These are phyloP conservation scores for Metarhizium album DNA, from an alignment of 2,329 filamentous ascomycete genomes.

Conservation along the genomic window DNA sequence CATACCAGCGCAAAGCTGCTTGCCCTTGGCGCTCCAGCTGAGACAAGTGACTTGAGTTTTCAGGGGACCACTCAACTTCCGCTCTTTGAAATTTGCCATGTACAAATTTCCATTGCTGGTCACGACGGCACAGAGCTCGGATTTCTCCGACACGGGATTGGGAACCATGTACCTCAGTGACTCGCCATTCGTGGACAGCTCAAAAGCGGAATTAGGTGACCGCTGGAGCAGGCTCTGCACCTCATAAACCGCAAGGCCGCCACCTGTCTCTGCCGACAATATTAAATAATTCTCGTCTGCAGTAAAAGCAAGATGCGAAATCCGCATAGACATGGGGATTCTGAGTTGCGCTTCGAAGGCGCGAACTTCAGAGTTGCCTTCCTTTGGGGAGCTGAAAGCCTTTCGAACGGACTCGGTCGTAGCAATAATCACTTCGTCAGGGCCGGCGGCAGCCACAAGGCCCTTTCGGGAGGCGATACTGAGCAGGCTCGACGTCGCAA, in stretches of 20 bases:
- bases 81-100: slow-evolving; percentile 68
- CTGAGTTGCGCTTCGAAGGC: slow-evolving; percentile 63
- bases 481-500: slow-evolving; percentile 70
- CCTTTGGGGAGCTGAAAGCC: slow-evolving; percentile 52
- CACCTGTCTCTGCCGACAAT: slow-evolving; percentile 68
- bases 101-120: slow-evolving; percentile 71
- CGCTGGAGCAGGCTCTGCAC: slow-evolving; percentile 57
- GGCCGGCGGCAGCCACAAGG: slow-evolving; percentile 77
- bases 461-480: slow-evolving; percentile 71
- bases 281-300: slow-evolving; percentile 80
- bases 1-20: slow-evolving; percentile 81
- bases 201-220: slow-evolving; percentile 56
- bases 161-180: slow-evolving; percentile 64
- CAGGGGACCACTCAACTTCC: slow-evolving; percentile 51
- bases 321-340: slow-evolving; percentile 60
- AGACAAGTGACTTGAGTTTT: slow-evolving; percentile 70
- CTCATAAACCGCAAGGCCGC: slow-evolving; percentile 76
- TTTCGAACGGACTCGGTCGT: slow-evolving; percentile 69
- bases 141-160: slow-evolving; percentile 66
- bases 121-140: slow-evolving; percentile 69
- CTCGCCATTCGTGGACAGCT: slow-evolving; percentile 66
- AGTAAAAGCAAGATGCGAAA: slow-evolving; percentile 85
- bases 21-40: slow-evolving; percentile 87
- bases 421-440: slow-evolving; percentile 65
- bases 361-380: slow-evolving; percentile 54